Conservation (phyloP, 768 basidiomycete genomes). For the Gyrodon lividus region DNA sequence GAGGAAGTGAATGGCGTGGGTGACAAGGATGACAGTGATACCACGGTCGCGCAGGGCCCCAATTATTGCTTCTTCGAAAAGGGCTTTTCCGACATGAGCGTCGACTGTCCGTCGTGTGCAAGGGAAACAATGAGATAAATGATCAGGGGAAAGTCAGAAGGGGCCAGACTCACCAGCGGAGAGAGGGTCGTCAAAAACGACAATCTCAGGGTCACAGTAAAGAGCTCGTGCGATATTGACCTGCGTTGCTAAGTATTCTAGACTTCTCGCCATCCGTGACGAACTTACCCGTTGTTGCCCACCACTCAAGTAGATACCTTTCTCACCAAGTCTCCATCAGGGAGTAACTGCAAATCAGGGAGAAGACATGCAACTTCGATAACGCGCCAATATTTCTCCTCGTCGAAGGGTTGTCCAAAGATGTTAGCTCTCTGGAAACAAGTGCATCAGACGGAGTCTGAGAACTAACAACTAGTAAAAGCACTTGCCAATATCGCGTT, state of each 20-base stretch:
- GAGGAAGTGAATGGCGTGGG: conserved; percentile 55
- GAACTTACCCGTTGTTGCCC: conserved; percentile 56
- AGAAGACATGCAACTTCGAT: conserved; percentile 58
- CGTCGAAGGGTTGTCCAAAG: conserved; percentile 65
- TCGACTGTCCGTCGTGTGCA: conserved; percentile 46
- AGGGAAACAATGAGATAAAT: not conserved
- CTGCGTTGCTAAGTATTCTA: conserved; percentile 20
- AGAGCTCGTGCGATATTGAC: conserved; percentile 71
- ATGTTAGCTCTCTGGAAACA: conserved; percentile 59
- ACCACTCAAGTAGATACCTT: conserved; percentile 65
- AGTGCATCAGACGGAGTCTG: not conserved
- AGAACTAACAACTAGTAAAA: not conserved
- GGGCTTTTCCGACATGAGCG: conserved; percentile 68
- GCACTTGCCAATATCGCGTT: conserved; percentile 55
- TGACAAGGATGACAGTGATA: conserved; percentile 55
- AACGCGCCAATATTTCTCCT: conserved; percentile 63
- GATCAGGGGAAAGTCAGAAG: not conserved
- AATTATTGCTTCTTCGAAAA: conserved; percentile 67
- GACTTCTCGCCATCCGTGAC: not conserved
- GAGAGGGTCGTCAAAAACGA: conserved; percentile 64
- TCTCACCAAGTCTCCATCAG: conserved; percentile 71
- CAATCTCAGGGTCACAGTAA: conserved; percentile 61
- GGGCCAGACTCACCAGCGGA: conserved; percentile 53
- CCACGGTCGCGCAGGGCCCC: conserved; percentile 42
- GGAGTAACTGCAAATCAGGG: conserved; percentile 61